Percentiles rank a stretch among this genome's conserved stretches.
Conservation (phyloP, 2,329 filamentous ascomycete species). For the Venturia aucupariae region DNA sequence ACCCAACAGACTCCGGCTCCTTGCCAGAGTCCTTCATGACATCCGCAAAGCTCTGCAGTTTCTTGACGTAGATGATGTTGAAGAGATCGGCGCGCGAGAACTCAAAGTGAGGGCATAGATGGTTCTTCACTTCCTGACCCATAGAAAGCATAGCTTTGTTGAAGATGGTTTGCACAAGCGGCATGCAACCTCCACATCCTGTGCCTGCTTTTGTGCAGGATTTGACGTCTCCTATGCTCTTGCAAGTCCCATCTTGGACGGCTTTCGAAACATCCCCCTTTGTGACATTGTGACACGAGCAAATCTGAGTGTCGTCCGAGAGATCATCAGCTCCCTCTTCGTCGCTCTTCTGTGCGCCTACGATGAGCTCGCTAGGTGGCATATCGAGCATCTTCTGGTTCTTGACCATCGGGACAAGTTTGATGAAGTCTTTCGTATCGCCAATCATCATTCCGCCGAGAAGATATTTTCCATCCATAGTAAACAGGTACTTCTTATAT, state of each 20-base stretch:
- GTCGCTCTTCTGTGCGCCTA: conserved; percentile 64
- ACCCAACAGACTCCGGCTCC: conserved; percentile 63
- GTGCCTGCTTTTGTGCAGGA: conserved; percentile 86
- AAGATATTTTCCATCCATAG: conserved; percentile 78
- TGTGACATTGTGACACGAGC: conserved; percentile 85
- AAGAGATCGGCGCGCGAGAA: conserved; percentile 83
- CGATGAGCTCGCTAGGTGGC: conserved; percentile 71
- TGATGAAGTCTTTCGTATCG: conserved; percentile 83
- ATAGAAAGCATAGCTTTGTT: conserved; percentile 78
- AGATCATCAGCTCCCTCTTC: conserved; percentile 61
- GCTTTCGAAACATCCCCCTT: conserved; percentile 68
- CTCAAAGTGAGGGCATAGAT: conserved; percentile 75
- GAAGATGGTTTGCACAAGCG: conserved; percentile 81
- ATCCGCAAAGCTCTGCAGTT: conserved; percentile 59
- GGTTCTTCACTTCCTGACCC: conserved; percentile 80
- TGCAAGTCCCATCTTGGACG: conserved; percentile 72
- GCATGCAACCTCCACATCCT: conserved; percentile 84
- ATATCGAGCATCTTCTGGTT: conserved; percentile 69
- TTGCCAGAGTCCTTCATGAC: conserved; percentile 74
- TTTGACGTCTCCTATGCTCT: conserved; percentile 73
- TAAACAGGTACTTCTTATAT: conserved; percentile 93
- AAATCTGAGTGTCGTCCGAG: conserved; percentile 78
- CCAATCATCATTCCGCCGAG: conserved; percentile 98
- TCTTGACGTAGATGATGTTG: conserved; percentile 78
- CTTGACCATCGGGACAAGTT: conserved; percentile 79